Percentiles rank a stretch among this genome's conserved stretches.
Conservation (phyloP, 2,329 filamentous ascomycete genomes). For the Venturia nashicola region DNA sequence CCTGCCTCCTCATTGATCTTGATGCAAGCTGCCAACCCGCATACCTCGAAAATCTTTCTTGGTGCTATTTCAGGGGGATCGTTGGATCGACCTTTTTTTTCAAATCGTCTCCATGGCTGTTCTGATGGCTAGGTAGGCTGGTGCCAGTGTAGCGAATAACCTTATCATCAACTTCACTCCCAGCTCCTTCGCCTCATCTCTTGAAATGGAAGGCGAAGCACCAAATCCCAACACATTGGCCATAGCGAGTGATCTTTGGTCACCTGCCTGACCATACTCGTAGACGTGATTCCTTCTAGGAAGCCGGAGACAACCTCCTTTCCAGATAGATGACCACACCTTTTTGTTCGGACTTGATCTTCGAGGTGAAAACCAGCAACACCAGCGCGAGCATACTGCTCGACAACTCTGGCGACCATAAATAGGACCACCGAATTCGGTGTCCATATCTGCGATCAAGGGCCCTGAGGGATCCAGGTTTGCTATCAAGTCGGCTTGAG, state of each 20-base stretch:
- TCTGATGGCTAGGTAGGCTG: conserved; percentile 32
- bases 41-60: conserved; percentile 38
- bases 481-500: conserved; percentile 15
- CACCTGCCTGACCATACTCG: conserved; percentile 36
- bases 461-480: conserved; percentile 12
- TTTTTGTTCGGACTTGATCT: conserved; percentile 51
- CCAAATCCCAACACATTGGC: conserved; percentile 42
- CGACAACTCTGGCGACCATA: conserved; percentile 8
- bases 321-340: conserved; percentile 51
- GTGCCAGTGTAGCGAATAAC: conserved; percentile 37
- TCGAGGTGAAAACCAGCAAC: conserved; percentile 51
- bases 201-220: conserved; percentile 40
- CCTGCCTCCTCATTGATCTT: conserved; percentile 36
- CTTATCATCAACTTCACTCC: conserved; percentile 50
- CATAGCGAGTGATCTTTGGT: conserved; percentile 38
- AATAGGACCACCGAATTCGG: conserved; percentile 15
- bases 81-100: conserved; percentile 27
- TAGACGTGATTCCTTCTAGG: conserved; percentile 44
- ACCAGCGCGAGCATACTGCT: conserved; percentile 20
- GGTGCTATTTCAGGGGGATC: conserved; percentile 34
- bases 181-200: conserved; percentile 39
- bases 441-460: conserved; percentile 17
- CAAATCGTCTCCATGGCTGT: conserved; percentile 25
- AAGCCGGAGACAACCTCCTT: conserved; percentile 49
- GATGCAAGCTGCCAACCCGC: conserved; percentile 39